Conservation (phyloP, 148 eudicot species). For the Linanthus parryae region DNA sequence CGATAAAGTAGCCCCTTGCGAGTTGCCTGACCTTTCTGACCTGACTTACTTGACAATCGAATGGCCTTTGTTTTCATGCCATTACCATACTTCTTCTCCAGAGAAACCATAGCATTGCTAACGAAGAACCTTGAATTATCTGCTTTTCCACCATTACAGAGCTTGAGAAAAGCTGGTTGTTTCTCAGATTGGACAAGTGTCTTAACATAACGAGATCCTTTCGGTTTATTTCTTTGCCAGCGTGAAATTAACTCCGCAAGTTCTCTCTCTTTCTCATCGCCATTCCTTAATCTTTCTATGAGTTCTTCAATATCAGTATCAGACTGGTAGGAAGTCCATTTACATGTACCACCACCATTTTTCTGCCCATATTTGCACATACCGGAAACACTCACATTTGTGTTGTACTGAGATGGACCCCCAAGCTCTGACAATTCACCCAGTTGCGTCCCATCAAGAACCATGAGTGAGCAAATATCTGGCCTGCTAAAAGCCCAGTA, state of each 20-base stretch:
- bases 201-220: no score
- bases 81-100: slow-evolving; percentile 33
- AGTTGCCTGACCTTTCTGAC: slow-evolving; percentile 6
- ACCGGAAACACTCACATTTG: no score
- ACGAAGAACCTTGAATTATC: slow-evolving; percentile 11
- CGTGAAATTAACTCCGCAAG: slow-evolving; percentile 33
- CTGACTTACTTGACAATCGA: slow-evolving; percentile 13
- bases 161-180: slow-evolving; percentile 2
- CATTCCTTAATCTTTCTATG: slow-evolving; percentile 29
- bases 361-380: no score
- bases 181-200: slow-evolving; percentile 16
- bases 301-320: slow-evolving; percentile 31
- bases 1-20: slow-evolving; percentile 20
- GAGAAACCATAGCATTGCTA: slow-evolving; percentile 23
- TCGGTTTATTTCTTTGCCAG: slow-evolving; percentile 23
- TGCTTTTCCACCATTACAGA: slow-evolving; percentile 7
- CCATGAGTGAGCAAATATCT: slow-evolving; percentile 18
- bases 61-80: slow-evolving; percentile 12
- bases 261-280: slow-evolving; percentile 39
- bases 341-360: slow-evolving; percentile 9
- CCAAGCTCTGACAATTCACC: background rate
- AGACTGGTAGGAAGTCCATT: slow-evolving; percentile 34
- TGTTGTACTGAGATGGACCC: no score
- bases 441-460: slow-evolving; percentile 16
- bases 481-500: slow-evolving; percentile 37